Evolutionary conservation across 83 land plant genomes (phyloP).

Genomic region (Diphasiastrum complanatum): DNA sequence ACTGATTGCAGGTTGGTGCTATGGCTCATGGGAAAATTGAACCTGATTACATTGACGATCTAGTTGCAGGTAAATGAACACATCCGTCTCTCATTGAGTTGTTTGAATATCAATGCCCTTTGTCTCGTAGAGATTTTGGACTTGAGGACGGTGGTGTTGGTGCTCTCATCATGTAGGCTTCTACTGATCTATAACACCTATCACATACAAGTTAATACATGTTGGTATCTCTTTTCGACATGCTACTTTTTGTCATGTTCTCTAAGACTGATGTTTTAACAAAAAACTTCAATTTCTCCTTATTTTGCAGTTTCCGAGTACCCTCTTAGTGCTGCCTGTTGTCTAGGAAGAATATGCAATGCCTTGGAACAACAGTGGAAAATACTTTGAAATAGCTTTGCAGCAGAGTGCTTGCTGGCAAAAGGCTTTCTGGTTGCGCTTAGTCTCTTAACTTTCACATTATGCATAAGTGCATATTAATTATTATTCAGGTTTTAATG

Average conservation of each 20-base stretch:
- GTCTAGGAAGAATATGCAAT: conserved; percentile 45
- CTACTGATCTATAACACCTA: no score
- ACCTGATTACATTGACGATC: conserved; percentile 65
- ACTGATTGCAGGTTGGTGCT: conserved; percentile 71
- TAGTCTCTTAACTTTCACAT: no score
- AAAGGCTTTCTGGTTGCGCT: no score
- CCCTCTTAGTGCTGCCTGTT: conserved; percentile 73
- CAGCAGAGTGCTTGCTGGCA: no score
- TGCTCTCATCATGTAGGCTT: no score
- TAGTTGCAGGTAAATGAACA: conserved; percentile 56
- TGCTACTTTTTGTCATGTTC: neutral
- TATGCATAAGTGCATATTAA: no score
- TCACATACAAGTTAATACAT: neutral
- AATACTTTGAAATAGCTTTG: conserved; percentile 30
- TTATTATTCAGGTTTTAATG: no score
- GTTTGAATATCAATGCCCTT: no score
- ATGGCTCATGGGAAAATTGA: conserved; percentile 96
- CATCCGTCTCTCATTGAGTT: neutral
- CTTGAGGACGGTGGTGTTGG: no score
- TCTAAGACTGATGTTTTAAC: no score
- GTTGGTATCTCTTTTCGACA: neutral
- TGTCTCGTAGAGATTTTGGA: no score
- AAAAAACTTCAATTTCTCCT: neutral
- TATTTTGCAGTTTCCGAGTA: conserved; percentile 56
- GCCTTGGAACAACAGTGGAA: conserved; percentile 57